Conservation (phyloP, 2,329 filamentous ascomycete species). For the Cercospora citrullina region DNA sequence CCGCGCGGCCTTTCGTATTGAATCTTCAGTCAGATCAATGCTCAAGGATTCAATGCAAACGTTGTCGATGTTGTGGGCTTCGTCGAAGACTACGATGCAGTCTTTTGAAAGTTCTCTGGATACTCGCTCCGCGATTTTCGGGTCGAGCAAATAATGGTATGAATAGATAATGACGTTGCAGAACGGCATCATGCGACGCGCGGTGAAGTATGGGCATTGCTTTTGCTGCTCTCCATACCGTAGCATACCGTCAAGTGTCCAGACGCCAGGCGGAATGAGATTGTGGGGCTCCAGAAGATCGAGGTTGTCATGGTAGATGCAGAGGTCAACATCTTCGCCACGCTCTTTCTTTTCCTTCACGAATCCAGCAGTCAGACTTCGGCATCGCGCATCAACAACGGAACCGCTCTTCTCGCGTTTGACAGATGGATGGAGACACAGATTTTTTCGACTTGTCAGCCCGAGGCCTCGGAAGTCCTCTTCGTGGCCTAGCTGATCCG, state of each 20-base stretch:
- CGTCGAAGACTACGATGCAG: constrained; percentile 97
- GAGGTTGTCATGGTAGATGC: constrained; percentile 97
- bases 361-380: constrained; percentile 93
- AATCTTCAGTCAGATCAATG: constrained; percentile 95
- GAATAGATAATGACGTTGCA: constrained; percentile 99
- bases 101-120: constrained; percentile 96
- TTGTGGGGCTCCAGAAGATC: constrained; percentile 94
- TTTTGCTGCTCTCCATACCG: constrained; percentile 92
- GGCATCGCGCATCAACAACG: constrained; percentile 91
- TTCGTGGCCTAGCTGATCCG: constrained; percentile 81
- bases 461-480: constrained; percentile 94
- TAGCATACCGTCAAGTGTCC: constrained; percentile 87
- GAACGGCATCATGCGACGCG: constrained; percentile 96
- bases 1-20: constrained; percentile 82
- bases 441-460: constrained; percentile 92
- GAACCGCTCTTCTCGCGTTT: constrained; percentile 94
- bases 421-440: constrained; percentile 94
- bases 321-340: constrained; percentile 90
- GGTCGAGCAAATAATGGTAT: constrained; percentile 95
- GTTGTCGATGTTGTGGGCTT: constrained; percentile 99
- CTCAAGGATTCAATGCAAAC: constrained; percentile 97
- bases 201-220: constrained; percentile 96
- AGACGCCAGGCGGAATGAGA: constrained; percentile 89
- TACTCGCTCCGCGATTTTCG: constrained; percentile 94
- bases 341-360: constrained; percentile 96